Percentiles rank a stretch among this genome's conserved stretches.
Conservation (phyloP, 73 alveolate genomes). For the Tetrahymena elliotti region DNA sequence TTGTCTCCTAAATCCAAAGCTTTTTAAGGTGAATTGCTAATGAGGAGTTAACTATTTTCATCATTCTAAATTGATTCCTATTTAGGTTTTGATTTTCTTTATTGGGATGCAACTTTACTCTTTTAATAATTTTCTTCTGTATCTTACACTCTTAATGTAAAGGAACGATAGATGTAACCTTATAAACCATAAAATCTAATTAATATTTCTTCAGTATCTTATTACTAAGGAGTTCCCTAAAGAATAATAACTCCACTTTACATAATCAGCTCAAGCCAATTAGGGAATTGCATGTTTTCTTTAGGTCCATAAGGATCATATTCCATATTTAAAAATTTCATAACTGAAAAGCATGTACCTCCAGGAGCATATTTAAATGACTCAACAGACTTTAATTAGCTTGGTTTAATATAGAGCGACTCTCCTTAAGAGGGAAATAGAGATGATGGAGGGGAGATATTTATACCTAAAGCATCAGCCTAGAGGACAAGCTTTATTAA, state of each 20-base stretch:
- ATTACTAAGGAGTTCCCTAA: not conserved
- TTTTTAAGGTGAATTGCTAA: not conserved
- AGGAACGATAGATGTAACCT: not conserved
- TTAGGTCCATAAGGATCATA: not conserved
- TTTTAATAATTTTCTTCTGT: not conserved
- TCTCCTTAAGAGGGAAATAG: not conserved
- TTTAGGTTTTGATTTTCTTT: not conserved
- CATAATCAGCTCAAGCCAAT: not conserved
- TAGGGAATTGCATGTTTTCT: not conserved
- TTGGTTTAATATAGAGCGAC: not conserved
- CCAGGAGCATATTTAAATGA: not conserved
- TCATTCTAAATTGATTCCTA: not conserved
- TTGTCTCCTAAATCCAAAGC: too few relatives aligned
- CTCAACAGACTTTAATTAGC: not conserved
- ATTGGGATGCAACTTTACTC: not conserved
- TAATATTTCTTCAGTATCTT: not conserved
- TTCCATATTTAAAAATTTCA: not conserved
- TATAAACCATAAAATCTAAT: not conserved
- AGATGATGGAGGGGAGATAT: not conserved
- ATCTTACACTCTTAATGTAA: not conserved
- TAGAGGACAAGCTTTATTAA: not conserved
- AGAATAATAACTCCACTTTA: not conserved
- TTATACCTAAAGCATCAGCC: not conserved
- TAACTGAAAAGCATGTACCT: not conserved
- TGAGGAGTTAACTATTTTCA: not conserved